Conservation (phyloP, 192 early-diverging fungal species). For the Kickxella alabastrina region DNA sequence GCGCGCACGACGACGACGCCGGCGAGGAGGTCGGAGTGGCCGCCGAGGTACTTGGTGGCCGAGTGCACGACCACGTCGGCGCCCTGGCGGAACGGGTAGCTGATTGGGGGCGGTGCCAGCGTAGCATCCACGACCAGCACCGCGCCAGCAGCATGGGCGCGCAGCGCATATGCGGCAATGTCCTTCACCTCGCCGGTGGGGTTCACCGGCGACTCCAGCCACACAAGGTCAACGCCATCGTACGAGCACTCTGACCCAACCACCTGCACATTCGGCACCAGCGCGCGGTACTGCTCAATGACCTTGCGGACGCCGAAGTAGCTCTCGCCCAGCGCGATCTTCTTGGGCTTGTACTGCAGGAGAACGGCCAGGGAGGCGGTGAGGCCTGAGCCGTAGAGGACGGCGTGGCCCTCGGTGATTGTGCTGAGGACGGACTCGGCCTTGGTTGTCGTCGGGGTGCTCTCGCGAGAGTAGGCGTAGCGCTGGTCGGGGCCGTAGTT, state of each 20-base stretch:
- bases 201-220: conserved; percentile 62
- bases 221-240: conserved; percentile 55
- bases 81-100: conserved; percentile 57
- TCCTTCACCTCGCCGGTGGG: conserved; percentile 57
- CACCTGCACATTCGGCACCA: conserved; percentile 20
- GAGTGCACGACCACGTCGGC: conserved; percentile 69
- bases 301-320: conserved; percentile 34
- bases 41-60: conserved; percentile 69
- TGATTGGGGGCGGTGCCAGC: conserved; percentile 69
- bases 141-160: conserved; percentile 52
- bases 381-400: conserved; percentile 60
- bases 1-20: conserved; percentile 58
- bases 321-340: conserved; percentile 27
- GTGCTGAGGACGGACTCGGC: conserved; percentile 57
- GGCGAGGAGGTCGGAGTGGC: conserved; percentile 66
- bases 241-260: conserved; percentile 31
- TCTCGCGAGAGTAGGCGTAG: conserved; percentile 54
- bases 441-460: conserved; percentile 43
- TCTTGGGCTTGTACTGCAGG: conserved; percentile 51
- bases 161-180: conserved; percentile 34
- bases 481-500: conserved; percentile 40
- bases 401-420: conserved; percentile 56
- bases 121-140: conserved; percentile 62
- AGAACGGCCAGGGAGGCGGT: conserved; percentile 57
- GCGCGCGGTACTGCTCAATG: conserved; percentile 23